Conservation (phyloP, 495 filamentous ascomycete species). For the Talaromyces thailandensis region DNA sequence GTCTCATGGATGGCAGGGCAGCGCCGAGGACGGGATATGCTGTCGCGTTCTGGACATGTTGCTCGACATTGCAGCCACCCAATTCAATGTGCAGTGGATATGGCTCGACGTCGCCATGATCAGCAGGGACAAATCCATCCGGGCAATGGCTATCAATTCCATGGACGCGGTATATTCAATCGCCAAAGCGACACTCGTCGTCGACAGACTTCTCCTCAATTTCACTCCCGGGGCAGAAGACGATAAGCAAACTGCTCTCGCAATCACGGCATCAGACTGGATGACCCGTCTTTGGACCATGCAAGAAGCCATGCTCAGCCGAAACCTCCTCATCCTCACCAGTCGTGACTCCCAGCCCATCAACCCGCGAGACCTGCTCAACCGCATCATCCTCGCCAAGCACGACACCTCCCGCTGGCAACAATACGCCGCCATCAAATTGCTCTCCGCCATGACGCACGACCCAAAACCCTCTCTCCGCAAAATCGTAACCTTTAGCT, state of each 20-base stretch:
- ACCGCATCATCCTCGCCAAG: background rate
- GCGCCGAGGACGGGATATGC: background rate
- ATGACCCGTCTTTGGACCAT: background rate
- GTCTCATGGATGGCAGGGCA: background rate
- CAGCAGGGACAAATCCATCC: background rate
- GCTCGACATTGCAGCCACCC: background rate
- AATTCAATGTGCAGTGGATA: background rate
- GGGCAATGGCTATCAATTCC: background rate
- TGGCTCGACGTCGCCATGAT: background rate
- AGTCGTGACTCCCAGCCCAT: background rate
- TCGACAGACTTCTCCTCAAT: background rate
- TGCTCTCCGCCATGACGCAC: background rate
- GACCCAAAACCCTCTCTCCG: background rate
- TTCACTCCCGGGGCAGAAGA: background rate
- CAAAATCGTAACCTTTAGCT: background rate
- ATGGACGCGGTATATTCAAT: background rate
- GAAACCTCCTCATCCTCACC: background rate
- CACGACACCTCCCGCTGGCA: background rate
- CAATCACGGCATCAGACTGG: background rate
- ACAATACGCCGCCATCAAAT: background rate
- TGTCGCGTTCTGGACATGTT: background rate
- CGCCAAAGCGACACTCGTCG: background rate
- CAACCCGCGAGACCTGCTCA: background rate
- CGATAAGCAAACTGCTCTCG: background rate
- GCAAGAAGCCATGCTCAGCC: background rate